Evolutionary conservation across 2,329 filamentous ascomycete genomes (phyloP), one percentile per base, ranked within the genome.

Genomic region (Penicillium oxalicum): DNA sequence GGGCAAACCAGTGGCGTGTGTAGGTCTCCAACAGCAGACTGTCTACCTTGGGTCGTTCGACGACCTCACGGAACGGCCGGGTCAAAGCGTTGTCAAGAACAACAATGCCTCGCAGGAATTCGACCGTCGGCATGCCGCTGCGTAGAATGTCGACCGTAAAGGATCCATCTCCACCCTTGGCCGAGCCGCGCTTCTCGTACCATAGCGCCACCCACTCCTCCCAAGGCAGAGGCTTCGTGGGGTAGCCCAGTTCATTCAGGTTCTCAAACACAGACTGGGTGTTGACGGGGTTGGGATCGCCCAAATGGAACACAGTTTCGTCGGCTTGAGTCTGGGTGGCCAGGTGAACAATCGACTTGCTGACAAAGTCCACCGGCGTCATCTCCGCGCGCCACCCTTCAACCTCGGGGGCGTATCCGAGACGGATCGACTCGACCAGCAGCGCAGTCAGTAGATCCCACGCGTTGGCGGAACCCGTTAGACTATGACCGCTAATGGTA

Each of bases 331-430:
- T 77, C 50, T 88, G 77, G 56, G 84, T 82, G 36, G 83, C 78
- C 18, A 91, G 77, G 13, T 85, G 81, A 25, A 87, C 73, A 55
- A 91, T 87, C 4, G 86, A 82, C 54, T 82, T 82, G 69, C 83
- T 87, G 50, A 90, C 86, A 60, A 88, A 90, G 67, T 91, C 87
- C 11, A 89, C 87, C 0, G 87, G 87, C 0, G 87, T 90, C 87
- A 91, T 91, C 70, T 91, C 87, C 1, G 86, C 80, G 43, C 83
- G 80, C 87, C 87, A 91, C 37, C 82, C 82, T 43, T 84, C 77
- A 4, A 90, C 82, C 45, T 87, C 77, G 0, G 87, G 87, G 1
- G 80, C 80, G 56, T 80, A 79, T 5, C 86, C 86, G 3, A 91
- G 75, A 45, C 86, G 82, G 34, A 91, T 76, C 0, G 87, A 90